Percentiles rank a stretch among this genome's conserved stretches.
Conservation (phyloP, 306 rosid species). For the Pachyrhizus erosus region DNA sequence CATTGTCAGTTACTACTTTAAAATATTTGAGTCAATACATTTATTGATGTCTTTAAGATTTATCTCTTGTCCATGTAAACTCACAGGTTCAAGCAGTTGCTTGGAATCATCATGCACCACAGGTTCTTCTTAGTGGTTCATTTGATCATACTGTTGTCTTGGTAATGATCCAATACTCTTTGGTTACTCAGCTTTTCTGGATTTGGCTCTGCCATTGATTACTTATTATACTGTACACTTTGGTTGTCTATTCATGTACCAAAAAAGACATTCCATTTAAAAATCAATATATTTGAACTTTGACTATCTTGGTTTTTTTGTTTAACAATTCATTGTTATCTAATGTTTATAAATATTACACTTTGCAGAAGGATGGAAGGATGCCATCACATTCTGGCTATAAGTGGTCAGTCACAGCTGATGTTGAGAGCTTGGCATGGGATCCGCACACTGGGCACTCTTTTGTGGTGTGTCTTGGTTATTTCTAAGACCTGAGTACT, state of each 20-base stretch:
- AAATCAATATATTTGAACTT: slow-evolving; percentile 25
- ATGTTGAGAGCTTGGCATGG: slow-evolving; percentile 97
- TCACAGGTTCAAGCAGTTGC: slow-evolving; percentile 95
- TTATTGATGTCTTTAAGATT: slow-evolving; percentile 39
- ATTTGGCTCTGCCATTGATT: slow-evolving; percentile 17
- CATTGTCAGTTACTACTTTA: not conserved
- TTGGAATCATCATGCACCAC: slow-evolving; percentile 79
- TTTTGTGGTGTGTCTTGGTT: slow-evolving; percentile 72
- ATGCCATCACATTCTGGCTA: slow-evolving; percentile 82
- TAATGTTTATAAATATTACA: slow-evolving; percentile 37
- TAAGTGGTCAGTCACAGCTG: slow-evolving; percentile 78
- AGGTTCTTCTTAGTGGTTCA: slow-evolving; percentile 92
- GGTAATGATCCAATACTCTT: slow-evolving; percentile 61
- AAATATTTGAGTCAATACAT: not conserved
- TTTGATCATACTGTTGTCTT: slow-evolving; percentile 83
- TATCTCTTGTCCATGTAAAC: slow-evolving; percentile 38
- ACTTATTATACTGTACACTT: not conserved
- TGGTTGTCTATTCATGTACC: slow-evolving; percentile 18
- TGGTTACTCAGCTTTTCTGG: not conserved
- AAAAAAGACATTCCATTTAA: not conserved
- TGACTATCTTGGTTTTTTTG: not conserved
- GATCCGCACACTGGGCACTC: slow-evolving; percentile 86
- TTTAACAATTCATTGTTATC: slow-evolving; percentile 8
- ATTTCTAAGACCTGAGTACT: slow-evolving; percentile 26
- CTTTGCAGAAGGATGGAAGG: slow-evolving; percentile 88